Conservation (phyloP, 1,139 yeast genomes). For the Taphrina populina region DNA sequence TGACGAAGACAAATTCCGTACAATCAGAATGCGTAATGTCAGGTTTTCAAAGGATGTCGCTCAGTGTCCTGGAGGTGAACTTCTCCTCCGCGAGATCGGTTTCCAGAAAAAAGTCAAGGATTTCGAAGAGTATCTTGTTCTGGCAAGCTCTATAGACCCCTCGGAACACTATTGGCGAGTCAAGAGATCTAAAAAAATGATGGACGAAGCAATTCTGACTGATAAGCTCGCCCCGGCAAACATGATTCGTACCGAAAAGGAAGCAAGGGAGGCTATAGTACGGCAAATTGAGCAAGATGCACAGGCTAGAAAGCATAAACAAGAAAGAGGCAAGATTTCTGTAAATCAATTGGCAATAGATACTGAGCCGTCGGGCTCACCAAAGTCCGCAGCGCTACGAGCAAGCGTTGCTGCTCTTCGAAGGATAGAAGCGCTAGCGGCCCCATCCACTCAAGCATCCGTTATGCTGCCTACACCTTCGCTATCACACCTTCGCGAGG, state of each 20-base stretch:
- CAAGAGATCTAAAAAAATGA: constrained; percentile 1
- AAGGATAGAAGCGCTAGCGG: neutral
- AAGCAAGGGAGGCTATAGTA: constrained; percentile 8
- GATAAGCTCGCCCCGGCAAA: constrained; percentile 8
- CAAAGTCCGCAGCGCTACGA: neutral
- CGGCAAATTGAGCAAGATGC: constrained; percentile 23
- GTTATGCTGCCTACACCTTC: constrained; percentile 36
- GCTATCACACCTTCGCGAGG: constrained; percentile 33
- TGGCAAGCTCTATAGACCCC: neutral
- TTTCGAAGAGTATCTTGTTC: constrained; percentile 15
- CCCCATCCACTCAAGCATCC: neutral
- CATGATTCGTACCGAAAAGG: constrained; percentile 9
- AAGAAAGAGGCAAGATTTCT: neutral
- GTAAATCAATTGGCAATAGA: neutral
- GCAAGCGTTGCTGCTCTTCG: constrained; percentile 1
- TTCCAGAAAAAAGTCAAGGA: constrained; percentile 12
- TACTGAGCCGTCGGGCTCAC: neutral
- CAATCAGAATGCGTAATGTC: constrained; percentile 11
- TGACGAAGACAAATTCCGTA: constrained; percentile 10
- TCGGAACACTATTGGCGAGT: constrained; percentile 11
- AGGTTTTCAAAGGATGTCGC: constrained; percentile 1
- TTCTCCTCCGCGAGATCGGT: constrained; percentile 16
- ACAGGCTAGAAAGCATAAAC: neutral
- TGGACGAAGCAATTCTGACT: constrained; percentile 4
- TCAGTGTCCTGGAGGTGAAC: constrained; percentile 18